Base-by-base conservation (phyloP, 2,329 filamentous ascomycete genomes). In the Calonectria honghensis region DNA sequence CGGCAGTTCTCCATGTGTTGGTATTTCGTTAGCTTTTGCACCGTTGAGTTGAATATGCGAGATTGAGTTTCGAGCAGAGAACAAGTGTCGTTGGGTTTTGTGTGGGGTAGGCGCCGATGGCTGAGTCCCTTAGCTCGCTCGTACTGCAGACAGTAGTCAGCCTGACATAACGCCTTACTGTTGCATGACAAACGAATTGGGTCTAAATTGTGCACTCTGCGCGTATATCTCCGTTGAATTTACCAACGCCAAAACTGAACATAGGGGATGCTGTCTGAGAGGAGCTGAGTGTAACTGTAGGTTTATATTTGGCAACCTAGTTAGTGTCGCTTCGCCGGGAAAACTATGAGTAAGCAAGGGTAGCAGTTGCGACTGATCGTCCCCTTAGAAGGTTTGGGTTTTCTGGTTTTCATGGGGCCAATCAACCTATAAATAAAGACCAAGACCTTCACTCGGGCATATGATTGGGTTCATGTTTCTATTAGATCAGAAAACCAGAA, bases 161-260 rank as follows among this genome's bases (percentile, higher is more conserved):
- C 29, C 52, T 57, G 52, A 57, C 52, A 57, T 57, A 35, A 32
- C 52, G 9, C 18, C 52, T 57, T 57, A 35, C 7, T 32, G 31
- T 13, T 6, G 7, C 52, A 57, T 57, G 52, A 57, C 52, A 35
- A 57, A 57, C 7, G 20, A 6, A 16, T 54, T 6, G 11, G 51
- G 4, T 31, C 27, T 31, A 54, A 54, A 54, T 54, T 31, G 27
- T 31, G 27, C 29, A 10, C 51, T 13, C n/a, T 48, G 13, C 20
- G 45, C 45, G n/a, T 48, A 48, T 48, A 48, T 13, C 20, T 48
- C 1, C 1, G 24, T 24, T 2, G n/a, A 24, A 24, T 24, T 24
- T 11, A 20, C 5, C 14, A 3, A 20, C 41, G n/a, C 11, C 6
- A 9, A 24, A 18, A 4, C n/a, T 11, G 7, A 45, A 45, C 18